Conservation (phyloP, 2,329 filamentous ascomycete species). For the Cladophialophora chaetospira region DNA sequence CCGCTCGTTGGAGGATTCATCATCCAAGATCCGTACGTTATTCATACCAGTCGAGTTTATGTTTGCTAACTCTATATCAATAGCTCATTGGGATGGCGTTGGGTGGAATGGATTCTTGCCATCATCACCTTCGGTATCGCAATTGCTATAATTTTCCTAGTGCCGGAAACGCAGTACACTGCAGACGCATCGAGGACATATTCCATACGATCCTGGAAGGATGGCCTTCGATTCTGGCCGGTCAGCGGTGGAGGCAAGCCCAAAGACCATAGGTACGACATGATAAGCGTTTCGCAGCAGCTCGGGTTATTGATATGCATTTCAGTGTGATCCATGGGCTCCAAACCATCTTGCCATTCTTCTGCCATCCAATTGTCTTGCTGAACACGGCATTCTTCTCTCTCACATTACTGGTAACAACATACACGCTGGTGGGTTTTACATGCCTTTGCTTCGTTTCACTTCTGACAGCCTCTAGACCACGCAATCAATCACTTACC, state of each 20-base stretch:
- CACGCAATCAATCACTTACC: slow-evolving; percentile 55
- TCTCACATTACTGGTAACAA: slow-evolving; percentile 12
- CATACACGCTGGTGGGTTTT: slow-evolving; percentile 17
- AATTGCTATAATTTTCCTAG: slow-evolving; percentile 32
- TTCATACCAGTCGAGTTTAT: background rate
- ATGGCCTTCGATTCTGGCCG: slow-evolving; percentile 16
- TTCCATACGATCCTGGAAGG: slow-evolving; percentile 10
- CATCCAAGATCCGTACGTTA: slow-evolving; percentile 14
- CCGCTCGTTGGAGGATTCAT: slow-evolving; percentile 19
- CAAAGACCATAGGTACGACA: slow-evolving; percentile 13
- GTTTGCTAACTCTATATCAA: background rate
- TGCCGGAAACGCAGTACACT: slow-evolving; percentile 24
- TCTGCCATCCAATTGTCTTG: slow-evolving; percentile 18
- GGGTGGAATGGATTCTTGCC: slow-evolving; percentile 27
- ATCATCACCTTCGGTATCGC: slow-evolving; percentile 49
- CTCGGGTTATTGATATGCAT: background rate
- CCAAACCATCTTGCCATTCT: slow-evolving; percentile 17
- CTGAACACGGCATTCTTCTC: slow-evolving; percentile 20
- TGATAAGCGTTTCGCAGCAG: background rate
- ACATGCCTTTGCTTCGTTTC: background rate
- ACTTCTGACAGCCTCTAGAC: slow-evolving; percentile 2
- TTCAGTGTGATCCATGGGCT: slow-evolving; percentile 10
- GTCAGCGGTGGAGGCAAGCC: slow-evolving; percentile 20
- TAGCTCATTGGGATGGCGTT: slow-evolving; percentile 17
- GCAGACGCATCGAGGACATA: no score